Base-by-base conservation (phyloP, 148 eudicot genomes). In the Chenopodium album region DNA sequence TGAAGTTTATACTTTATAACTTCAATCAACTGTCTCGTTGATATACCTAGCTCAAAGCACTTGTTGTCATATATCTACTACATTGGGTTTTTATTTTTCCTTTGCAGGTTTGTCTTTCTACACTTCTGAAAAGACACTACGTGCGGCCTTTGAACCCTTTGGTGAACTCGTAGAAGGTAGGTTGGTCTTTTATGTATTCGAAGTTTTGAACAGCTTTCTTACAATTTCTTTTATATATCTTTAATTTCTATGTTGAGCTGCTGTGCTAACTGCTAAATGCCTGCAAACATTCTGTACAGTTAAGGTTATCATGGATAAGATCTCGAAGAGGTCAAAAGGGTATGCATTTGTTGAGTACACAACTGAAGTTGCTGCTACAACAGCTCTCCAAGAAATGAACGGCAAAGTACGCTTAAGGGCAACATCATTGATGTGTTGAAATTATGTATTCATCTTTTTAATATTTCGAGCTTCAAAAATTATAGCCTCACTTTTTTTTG, bases 271-370 rank as follows among this genome's bases (percentile, higher is more conserved):
- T 47, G 22, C 62, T 56, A 14, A 56, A 56, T 56, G 31, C 20
- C 20, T 71, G 22, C 48, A 56, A 44, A 82, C 23, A 66, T 75
- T 83, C 68, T 80, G 76, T 66, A 82, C 89, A 93, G 98, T 91
- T 64, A 95, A 87, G 88, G 84, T 95, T 71, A 92, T 95, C 84
- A 95, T 95, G 97, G 99, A 95, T 87, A 94, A 94, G 87, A 95
- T 95, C 54, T 95, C 98, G 13, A 95, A 89, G 87, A 90, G 99
- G 85, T 95, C 99, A 9, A 95, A 91, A 83, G 99, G 99, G 3
- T 95, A 87, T 78, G 99, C 97, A 28, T 95, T 95, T 84, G 84
- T 95, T 1, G 94, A 94, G 89, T 95, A 93, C 78, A 86, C 90
- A 32, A 87, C 88, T 16, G 91, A 91, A 85, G 97, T 88, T 78